A percentile compares a stretch with the other conserved stretches of the same genome.
These are phyloP conservation scores for Gynochthodes officinalis DNA, from an alignment of 257 asterid species.

Conservation along the genomic window DNA sequence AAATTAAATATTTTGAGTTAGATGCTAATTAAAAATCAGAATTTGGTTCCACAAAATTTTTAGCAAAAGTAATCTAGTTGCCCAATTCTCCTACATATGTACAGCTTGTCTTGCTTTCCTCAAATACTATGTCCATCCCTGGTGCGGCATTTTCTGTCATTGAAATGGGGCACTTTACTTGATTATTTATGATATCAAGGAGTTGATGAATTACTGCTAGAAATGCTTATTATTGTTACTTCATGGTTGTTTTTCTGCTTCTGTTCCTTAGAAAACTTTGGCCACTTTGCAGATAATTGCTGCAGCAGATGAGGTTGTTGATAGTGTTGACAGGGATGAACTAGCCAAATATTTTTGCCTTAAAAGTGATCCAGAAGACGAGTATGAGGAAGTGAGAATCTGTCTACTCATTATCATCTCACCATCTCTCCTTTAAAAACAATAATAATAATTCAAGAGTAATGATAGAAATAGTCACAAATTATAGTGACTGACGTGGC, in stretches of 20 bases:
- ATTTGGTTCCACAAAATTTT: not conserved
- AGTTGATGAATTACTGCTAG: not conserved
- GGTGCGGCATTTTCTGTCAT: not conserved
- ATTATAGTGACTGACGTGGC: too few relatives aligned
- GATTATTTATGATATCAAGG: not conserved
- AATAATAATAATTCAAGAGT: too few relatives aligned
- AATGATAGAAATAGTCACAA: too few relatives aligned
- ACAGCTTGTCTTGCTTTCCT: not conserved
- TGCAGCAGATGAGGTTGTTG: constrained; percentile 74
- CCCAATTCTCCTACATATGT: not conserved
- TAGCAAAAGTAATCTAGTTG: not conserved
- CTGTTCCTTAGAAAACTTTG: constrained; percentile 6
- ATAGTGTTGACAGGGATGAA: constrained; percentile 70
- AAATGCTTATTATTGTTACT: not conserved
- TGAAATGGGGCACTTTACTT: not conserved
- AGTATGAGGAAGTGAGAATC: constrained; percentile 77
- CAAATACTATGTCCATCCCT: not conserved
- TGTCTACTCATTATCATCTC: constrained; percentile 12
- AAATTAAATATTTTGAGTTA: not conserved
- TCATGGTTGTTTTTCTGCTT: not conserved
- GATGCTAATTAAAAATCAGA: not conserved
- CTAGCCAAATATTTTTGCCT: constrained; percentile 61
- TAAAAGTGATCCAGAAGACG: constrained; percentile 84
- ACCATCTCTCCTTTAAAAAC: not conserved
- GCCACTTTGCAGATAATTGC: constrained; percentile 52